Conservation (phyloP, 306 rosid species). For the Prunus dulcis region DNA sequence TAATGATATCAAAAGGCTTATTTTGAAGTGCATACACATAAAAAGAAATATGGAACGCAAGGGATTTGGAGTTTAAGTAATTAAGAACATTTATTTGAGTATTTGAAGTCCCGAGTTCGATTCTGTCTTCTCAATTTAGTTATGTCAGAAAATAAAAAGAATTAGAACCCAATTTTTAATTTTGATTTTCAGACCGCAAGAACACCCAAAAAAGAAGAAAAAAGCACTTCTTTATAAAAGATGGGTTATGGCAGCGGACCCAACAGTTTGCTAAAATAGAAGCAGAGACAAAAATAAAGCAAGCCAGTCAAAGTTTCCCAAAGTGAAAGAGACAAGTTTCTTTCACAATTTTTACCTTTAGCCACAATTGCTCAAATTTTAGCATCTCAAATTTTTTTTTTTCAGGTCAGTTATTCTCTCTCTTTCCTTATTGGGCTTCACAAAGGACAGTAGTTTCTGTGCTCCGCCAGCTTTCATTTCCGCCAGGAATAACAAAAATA, state of each 20-base stretch:
- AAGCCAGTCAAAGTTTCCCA: conserved; percentile 29
- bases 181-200: neutral
- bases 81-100: no score
- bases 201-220: neutral
- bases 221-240: neutral
- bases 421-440: conserved; percentile 32
- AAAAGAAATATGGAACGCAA: no score
- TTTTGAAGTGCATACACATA: no score
- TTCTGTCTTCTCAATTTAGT: neutral
- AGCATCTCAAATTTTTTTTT: neutral
- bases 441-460: conserved; percentile 38
- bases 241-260: neutral
- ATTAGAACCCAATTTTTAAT: no score
- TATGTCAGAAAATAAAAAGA: no score
- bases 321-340: conserved; percentile 30
- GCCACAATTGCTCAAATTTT: neutral
- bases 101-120: rapidly evolving
- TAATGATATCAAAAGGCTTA: no score
- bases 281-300: neutral
- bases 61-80: no score
- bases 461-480: conserved; percentile 39
- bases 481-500: conserved; percentile 38
- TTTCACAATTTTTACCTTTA: conserved; percentile 24
- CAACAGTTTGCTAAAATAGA: neutral
- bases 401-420: neutral